phyloP scores from a whole-genome alignment of 225 moss, liverwort and hornwort species.

The Physcomitrellopsis africana region DNA sequence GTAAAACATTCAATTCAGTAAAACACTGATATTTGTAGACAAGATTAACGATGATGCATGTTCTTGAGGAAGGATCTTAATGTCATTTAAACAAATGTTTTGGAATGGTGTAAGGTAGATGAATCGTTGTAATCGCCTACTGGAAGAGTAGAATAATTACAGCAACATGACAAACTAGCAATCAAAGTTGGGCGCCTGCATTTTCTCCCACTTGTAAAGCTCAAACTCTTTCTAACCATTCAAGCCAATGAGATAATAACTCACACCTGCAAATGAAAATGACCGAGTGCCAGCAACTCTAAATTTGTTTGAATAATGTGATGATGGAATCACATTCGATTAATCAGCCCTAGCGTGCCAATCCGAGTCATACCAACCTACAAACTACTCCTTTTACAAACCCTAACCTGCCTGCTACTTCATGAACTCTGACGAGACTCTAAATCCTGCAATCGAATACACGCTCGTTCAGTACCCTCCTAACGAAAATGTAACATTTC shows the following conservation, averaged over 20 bases:
- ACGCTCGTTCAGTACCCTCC: neutral
- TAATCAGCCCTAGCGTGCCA: neutral
- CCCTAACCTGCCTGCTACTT: neutral
- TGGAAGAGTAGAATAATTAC: constrained; percentile 1
- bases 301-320: neutral
- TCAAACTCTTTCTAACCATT: constrained; percentile 16
- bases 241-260: neutral
- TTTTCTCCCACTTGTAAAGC: constrained; percentile 19
- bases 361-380: neutral
- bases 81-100: neutral
- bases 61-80: neutral
- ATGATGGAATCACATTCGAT: neutral
- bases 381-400: neutral
- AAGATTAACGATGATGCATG: neutral
- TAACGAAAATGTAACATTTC: neutral
- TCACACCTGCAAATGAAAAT: constrained; percentile 9
- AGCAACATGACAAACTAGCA: constrained; percentile 6
- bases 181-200: constrained; percentile 15
- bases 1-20: constrained; percentile 17
- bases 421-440: neutral
- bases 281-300: neutral
- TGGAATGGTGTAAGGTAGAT: neutral
- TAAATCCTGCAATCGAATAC: neutral
- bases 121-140: neutral
- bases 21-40: neutral